Percentiles rank a stretch among this genome's conserved stretches.
These are phyloP conservation scores for Volvox africanus DNA, from an alignment of 139 green algal genomes.

Conservation along the genomic window DNA sequence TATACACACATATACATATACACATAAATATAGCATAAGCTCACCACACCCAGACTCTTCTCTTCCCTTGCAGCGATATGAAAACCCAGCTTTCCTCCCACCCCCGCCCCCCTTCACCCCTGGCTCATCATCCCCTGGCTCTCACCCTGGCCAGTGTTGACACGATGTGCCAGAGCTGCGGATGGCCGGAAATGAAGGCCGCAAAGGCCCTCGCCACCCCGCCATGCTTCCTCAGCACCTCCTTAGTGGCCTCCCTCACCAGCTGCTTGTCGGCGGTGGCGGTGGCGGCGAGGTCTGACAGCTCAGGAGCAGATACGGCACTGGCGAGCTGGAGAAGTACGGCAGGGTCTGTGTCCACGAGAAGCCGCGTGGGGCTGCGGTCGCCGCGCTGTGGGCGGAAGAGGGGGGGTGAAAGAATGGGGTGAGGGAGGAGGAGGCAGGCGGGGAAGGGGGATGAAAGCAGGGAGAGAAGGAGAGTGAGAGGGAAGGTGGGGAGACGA, in stretches of 20 bases:
- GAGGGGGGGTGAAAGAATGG: background rate
- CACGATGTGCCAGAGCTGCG: constrained; percentile 44
- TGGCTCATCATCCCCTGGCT: background rate
- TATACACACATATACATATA: no score
- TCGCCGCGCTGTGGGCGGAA: no score
- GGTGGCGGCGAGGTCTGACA: background rate
- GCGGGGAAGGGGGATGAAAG: background rate
- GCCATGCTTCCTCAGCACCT: constrained; percentile 28
- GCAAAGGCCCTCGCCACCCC: background rate
- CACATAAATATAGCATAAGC: no score
- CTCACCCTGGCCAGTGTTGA: constrained; percentile 16
- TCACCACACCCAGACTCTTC: no score
- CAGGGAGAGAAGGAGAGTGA: background rate
- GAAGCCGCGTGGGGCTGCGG: background rate
- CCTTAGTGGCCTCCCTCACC: constrained; percentile 33
- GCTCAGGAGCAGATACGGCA: background rate
- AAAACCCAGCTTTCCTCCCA: background rate
- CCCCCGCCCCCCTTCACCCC: background rate
- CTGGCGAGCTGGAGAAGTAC: background rate
- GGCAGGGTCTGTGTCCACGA: constrained; percentile 4
- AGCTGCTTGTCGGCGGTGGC: constrained; percentile 21
- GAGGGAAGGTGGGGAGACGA: background rate
- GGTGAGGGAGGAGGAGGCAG: background rate
- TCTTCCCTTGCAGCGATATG: no score
- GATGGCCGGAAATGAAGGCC: constrained; percentile 13